These are phyloP conservation scores for Lasiodiplodia theobromae DNA, from an alignment of 2,329 filamentous ascomycete genomes.

Conservation along the genomic window DNA sequence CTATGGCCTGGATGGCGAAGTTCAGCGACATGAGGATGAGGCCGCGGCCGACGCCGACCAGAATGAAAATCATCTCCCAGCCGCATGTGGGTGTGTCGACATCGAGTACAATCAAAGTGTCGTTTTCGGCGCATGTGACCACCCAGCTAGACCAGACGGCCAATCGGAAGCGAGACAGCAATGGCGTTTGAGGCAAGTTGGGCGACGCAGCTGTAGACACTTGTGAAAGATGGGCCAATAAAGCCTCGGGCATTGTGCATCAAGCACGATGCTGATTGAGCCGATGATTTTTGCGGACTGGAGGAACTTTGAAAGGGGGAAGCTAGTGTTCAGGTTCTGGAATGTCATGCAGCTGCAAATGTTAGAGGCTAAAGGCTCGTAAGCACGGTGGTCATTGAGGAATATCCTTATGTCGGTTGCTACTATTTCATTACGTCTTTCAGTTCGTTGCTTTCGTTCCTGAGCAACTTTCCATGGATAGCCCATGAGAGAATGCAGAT, in stretches of 20 bases:
- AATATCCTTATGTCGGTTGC: background rate
- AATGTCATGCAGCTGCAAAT: background rate
- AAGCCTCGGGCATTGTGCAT: background rate
- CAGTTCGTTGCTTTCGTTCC: background rate
- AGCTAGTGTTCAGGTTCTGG: background rate
- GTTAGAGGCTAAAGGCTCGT: background rate
- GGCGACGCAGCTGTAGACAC: background rate
- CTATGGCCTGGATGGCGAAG: constrained; percentile 52
- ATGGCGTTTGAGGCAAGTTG: background rate
- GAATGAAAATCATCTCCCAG: too few relatives aligned
- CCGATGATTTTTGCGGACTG: background rate
- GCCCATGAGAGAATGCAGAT: background rate
- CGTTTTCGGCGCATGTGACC: constrained; percentile 49
- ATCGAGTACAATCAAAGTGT: constrained; percentile 52
- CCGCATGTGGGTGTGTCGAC: constrained; percentile 43
- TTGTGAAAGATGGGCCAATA: background rate
- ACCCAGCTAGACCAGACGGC: constrained; percentile 40
- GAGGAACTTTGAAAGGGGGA: background rate
- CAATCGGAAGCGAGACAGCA: constrained; percentile 9
- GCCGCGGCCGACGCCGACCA: too few relatives aligned
- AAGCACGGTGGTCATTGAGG: background rate
- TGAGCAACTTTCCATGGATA: background rate
- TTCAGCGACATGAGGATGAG: constrained; percentile 34
- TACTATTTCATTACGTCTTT: background rate
- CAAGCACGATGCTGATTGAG: background rate